Evolutionary conservation across 2,329 filamentous ascomycete species (phyloP).

Genomic region (Chrysosphaeria jannelii): DNA sequence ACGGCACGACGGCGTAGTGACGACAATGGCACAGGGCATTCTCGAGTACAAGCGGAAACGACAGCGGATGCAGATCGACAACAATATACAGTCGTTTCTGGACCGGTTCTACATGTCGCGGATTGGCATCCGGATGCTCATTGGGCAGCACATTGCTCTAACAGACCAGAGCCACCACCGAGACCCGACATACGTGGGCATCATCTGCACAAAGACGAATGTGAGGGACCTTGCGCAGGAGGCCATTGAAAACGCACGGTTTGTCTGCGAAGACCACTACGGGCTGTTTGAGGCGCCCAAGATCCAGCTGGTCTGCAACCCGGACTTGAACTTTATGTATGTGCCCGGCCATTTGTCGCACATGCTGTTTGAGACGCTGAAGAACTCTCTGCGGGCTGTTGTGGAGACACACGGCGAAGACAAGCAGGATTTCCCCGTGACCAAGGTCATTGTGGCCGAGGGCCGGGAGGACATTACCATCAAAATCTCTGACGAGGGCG

Average conservation of each 20-base stretch:
- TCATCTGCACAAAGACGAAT: conserved; percentile 97
- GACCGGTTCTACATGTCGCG: conserved; percentile 99
- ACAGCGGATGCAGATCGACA: conserved; percentile 94
- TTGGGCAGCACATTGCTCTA: conserved; percentile 90
- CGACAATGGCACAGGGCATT: conserved; percentile 91
- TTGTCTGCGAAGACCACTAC: conserved; percentile 96
- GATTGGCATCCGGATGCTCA: conserved; percentile 96
- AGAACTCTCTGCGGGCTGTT: conserved; percentile 90
- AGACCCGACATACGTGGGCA: conserved; percentile 86
- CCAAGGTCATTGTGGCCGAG: conserved; percentile 91
- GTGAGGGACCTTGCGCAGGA: conserved; percentile 84
- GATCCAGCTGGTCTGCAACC: conserved; percentile 84
- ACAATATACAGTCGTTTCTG: conserved; percentile 88
- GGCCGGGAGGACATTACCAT: conserved; percentile 98
- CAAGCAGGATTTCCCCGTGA: conserved; percentile 85
- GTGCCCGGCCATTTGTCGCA: conserved; percentile 95
- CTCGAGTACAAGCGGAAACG: conserved; percentile 91
- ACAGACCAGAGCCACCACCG: conserved; percentile 74
- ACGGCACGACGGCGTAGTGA: conserved; percentile 87
- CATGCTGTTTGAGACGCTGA: conserved; percentile 98
- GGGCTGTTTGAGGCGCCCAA: conserved; percentile 90
- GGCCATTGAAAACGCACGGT: conserved; percentile 95
- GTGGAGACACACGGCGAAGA: conserved; percentile 88
- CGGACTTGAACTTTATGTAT: conserved; percentile 95
- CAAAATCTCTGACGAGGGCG: conserved; percentile 90